Percentiles rank a stretch among this genome's conserved stretches.
These are phyloP conservation scores for Mastigamoeba balamuthi DNA, from an alignment of 78 protist species.

Conservation along the genomic window DNA sequence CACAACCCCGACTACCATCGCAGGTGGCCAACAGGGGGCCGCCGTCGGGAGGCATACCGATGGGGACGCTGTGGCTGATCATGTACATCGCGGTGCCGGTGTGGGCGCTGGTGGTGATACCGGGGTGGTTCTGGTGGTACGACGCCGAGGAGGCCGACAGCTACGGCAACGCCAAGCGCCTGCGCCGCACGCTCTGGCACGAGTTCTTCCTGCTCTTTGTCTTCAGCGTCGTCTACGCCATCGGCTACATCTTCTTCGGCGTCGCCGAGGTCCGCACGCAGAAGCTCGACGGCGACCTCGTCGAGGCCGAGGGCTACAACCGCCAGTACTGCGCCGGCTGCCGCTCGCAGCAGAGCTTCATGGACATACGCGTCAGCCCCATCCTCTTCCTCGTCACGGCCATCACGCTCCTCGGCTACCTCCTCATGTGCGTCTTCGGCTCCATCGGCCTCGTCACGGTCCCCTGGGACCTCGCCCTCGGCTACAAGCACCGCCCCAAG, in stretches of 20 bases:
- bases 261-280: slow-evolving; percentile 33
- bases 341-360: not conserved
- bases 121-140: slow-evolving; percentile 74
- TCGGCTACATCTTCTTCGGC: slow-evolving; percentile 28
- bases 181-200: slow-evolving; percentile 34
- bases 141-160: slow-evolving; percentile 79
- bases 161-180: not conserved
- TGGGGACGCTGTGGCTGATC: slow-evolving; percentile 37
- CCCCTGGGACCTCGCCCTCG: slow-evolving; percentile 65
- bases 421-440: slow-evolving; percentile 68
- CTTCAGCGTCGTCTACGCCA: not conserved
- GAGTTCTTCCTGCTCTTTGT: slow-evolving; percentile 17
- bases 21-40: slow-evolving; percentile 37
- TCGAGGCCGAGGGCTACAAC: not conserved
- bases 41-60: slow-evolving; percentile 34
- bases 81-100: slow-evolving; percentile 19
- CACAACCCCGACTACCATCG: too few species aligned
- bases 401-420: slow-evolving; percentile 56
- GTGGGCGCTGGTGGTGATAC: slow-evolving; percentile 54
- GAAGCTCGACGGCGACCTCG: not conserved
- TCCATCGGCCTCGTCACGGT: slow-evolving; percentile 73
- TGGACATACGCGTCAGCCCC: slow-evolving; percentile 33
- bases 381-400: slow-evolving; percentile 56
- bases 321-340: not conserved
- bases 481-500: slow-evolving; percentile 56